phyloP scores from a whole-genome alignment of 371 early-diverging fungal species.

The Mucor plumbeus region DNA sequence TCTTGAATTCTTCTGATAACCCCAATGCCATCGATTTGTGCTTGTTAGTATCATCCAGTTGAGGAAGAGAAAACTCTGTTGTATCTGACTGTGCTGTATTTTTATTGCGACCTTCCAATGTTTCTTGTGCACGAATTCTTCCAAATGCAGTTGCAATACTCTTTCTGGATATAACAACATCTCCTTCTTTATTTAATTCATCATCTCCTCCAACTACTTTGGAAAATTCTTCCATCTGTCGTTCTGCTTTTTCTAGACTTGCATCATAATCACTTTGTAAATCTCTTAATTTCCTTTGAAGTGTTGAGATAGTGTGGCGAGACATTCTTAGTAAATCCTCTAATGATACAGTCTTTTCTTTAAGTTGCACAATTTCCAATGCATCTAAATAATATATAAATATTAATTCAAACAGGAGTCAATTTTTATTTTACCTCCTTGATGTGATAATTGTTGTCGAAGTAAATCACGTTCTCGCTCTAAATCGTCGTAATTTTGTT shows the following conservation, averaged over 20 bases:
- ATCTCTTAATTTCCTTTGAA: constrained; percentile 75
- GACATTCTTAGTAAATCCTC: constrained; percentile 83
- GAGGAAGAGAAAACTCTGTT: neutral
- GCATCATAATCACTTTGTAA: constrained; percentile 68
- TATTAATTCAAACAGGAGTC: neutral
- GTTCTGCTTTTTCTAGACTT: constrained; percentile 71
- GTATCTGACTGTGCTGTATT: neutral
- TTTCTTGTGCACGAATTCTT: constrained; percentile 49
- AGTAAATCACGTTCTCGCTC: constrained; percentile 59
- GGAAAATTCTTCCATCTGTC: constrained; percentile 73
- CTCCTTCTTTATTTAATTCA: constrained; percentile 44
- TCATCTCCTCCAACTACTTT: constrained; percentile 66
- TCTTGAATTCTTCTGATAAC: constrained; percentile 53
- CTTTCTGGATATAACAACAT: constrained; percentile 39
- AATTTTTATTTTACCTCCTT: constrained; percentile 31
- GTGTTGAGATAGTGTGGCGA: constrained; percentile 77
- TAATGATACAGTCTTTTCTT: constrained; percentile 76
- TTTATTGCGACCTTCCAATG: constrained; percentile 40
- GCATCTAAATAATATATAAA: constrained; percentile 24
- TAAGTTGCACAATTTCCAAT: constrained; percentile 51
- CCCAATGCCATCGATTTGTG: constrained; percentile 48
- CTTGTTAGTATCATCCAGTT: constrained; percentile 31
- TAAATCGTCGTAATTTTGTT: constrained; percentile 37
- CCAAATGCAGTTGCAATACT: constrained; percentile 45
- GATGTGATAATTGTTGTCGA: constrained; percentile 36